Percentiles rank a stretch among this genome's conserved stretches.
phyloP scores from a whole-genome alignment of 495 filamentous ascomycete genomes.

The Bacidia gigantensis region DNA sequence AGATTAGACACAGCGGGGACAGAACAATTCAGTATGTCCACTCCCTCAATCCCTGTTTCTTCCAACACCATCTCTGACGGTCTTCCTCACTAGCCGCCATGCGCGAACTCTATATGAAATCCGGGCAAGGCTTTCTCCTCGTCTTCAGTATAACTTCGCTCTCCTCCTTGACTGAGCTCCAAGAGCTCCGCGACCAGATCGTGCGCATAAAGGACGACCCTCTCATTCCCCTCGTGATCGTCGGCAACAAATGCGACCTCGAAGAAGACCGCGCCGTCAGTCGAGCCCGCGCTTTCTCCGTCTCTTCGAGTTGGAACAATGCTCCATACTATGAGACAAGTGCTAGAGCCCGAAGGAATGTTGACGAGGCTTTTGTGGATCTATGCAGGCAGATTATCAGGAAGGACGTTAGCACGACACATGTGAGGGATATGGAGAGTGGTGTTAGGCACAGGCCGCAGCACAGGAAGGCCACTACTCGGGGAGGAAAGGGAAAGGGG shows the following conservation, averaged over 20 bases:
- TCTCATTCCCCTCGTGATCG: slow-evolving; percentile 83
- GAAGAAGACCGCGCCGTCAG: slow-evolving; percentile 82
- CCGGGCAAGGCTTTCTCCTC: slow-evolving; percentile 89
- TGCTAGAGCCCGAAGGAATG: slow-evolving; percentile 72
- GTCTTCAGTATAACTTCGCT: slow-evolving; percentile 93
- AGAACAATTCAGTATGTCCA: slow-evolving; percentile 67
- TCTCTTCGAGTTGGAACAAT: slow-evolving; percentile 78
- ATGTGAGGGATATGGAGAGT: slow-evolving; percentile 29
- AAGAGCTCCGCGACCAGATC: slow-evolving; percentile 86
- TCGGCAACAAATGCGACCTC: slow-evolving; percentile 94
- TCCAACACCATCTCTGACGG: slow-evolving; percentile 5
- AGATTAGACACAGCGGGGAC: slow-evolving; percentile 95
- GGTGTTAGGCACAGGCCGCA: slow-evolving; percentile 1
- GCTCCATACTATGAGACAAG: slow-evolving; percentile 93
- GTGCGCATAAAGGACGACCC: slow-evolving; percentile 94
- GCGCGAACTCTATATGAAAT: slow-evolving; percentile 92
- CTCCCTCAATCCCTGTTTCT: not conserved
- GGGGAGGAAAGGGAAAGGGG: not conserved
- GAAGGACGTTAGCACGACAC: slow-evolving; percentile 42
- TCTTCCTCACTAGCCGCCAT: slow-evolving; percentile 16
- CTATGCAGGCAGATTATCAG: slow-evolving; percentile 84
- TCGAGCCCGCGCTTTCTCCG: slow-evolving; percentile 66
- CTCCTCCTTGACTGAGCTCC: slow-evolving; percentile 73
- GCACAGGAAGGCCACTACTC: too few relatives aligned
- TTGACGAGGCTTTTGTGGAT: slow-evolving; percentile 90